These are phyloP conservation scores for Umbelopsis sp. DNA, from an alignment of 371 early-diverging fungal genomes.

Conservation along the genomic window DNA sequence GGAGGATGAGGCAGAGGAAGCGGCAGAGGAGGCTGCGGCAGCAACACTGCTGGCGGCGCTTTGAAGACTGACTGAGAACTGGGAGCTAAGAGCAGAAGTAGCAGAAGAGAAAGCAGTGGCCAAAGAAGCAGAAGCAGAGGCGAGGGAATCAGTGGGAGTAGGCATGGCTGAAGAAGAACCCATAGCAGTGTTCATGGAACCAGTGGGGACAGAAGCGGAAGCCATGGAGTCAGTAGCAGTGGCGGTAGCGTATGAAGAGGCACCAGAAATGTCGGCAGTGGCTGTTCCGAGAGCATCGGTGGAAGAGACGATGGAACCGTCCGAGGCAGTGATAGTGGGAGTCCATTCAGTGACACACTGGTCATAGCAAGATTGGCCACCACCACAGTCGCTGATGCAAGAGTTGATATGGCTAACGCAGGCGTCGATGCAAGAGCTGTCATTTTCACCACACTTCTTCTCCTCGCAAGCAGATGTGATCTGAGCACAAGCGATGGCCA, in stretches of 20 bases:
- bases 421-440: neutral
- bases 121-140: conserved; percentile 14
- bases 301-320: neutral
- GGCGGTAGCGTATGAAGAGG: neutral
- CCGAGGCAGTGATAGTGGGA: conserved; percentile 10
- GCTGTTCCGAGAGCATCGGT: neutral
- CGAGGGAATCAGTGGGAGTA: conserved; percentile 9
- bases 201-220: neutral
- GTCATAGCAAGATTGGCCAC: neutral
- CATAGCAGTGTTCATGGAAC: neutral
- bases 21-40: neutral
- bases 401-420: neutral
- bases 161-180: conserved; percentile 8
- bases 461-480: conserved; percentile 2
- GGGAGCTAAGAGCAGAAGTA: conserved; percentile 14
- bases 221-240: neutral
- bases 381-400: neutral
- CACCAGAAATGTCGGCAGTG: conserved; percentile 10
- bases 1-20: neutral
- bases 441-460: neutral
- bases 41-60: conserved; percentile 19
- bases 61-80: conserved; percentile 24
- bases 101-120: conserved; percentile 13
- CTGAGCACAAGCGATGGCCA: neutral
- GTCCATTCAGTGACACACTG: conserved; percentile 8